Conservation (phyloP, 192 early-diverging fungal species). For the Physocladia obscura region DNA sequence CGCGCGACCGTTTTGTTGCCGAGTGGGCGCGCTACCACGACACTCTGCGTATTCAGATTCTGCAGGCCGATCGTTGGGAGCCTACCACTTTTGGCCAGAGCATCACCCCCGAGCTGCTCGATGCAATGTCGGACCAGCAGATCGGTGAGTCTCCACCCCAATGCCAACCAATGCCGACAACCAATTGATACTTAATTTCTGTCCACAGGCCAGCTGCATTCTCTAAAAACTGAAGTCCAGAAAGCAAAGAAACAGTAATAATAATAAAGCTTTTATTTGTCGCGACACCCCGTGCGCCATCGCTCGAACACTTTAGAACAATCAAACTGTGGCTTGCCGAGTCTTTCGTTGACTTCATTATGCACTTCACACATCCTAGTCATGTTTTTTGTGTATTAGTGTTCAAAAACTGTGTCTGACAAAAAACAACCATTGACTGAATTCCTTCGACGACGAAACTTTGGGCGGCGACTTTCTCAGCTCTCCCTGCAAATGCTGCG, state of each 20-base stretch:
- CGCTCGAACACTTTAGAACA: constrained; percentile 91
- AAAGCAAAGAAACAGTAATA: background rate
- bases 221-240: constrained; percentile 26
- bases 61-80: background rate
- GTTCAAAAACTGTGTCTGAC: background rate
- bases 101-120: background rate
- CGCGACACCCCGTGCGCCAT: constrained; percentile 64
- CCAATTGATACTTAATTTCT: background rate
- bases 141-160: constrained; percentile 1
- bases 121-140: constrained; percentile 26
- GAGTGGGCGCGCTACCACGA: constrained; percentile 23
- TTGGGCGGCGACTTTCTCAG: constrained; percentile 74
- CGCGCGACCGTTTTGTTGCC: background rate
- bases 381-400: background rate
- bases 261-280: background rate
- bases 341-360: constrained; percentile 89
- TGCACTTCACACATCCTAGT: constrained; percentile 79
- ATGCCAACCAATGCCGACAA: background rate
- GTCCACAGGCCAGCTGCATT: constrained; percentile 20
- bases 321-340: constrained; percentile 90
- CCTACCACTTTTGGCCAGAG: constrained; percentile 9
- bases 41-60: constrained; percentile 8
- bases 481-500: constrained; percentile 77
- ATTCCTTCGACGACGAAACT: constrained; percentile 64
- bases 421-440: constrained; percentile 68